phyloP scores from a whole-genome alignment of 2,329 filamentous ascomycete genomes.

The Fusarium robinianum region DNA sequence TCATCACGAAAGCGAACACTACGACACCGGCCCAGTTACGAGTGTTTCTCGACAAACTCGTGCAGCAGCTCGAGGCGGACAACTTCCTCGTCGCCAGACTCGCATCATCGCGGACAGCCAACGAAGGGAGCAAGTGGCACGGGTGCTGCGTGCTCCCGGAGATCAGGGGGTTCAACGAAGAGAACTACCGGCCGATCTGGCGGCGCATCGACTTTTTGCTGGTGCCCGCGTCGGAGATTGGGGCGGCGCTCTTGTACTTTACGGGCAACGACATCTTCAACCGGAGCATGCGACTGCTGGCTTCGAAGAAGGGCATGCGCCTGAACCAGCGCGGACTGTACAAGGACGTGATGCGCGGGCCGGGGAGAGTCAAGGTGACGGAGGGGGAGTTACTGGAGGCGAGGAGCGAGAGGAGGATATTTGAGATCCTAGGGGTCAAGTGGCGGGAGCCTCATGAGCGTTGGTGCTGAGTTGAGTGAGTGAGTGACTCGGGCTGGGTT shows the following conservation, averaged over 20 bases:
- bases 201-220: conserved; percentile 83
- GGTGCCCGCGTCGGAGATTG: conserved; percentile 77
- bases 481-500: conserved; percentile 2
- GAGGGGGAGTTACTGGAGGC: conserved; percentile 76
- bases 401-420: conserved; percentile 76
- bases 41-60: conserved; percentile 64
- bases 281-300: conserved; percentile 78
- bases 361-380: conserved; percentile 61
- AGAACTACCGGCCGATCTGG: conserved; percentile 60
- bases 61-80: conserved; percentile 61
- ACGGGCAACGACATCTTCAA: conserved; percentile 97
- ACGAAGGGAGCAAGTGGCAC: conserved; percentile 79
- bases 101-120: conserved; percentile 55
- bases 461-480: conserved; percentile 61
- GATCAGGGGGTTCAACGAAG: conserved; percentile 40
- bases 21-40: conserved; percentile 59
- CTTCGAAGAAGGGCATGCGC: conserved; percentile 79
- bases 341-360: conserved; percentile 67
- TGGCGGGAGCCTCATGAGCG: conserved; percentile 80
- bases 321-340: conserved; percentile 85
- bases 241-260: conserved; percentile 90
- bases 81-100: conserved; percentile 74
- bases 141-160: conserved; percentile 75
- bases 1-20: conserved; percentile 73
- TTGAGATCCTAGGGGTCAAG: conserved; percentile 78